A percentile compares a stretch with the other conserved stretches of the same genome.
Evolutionary conservation across 257 asterid species (phyloP).

Genomic region (Misopates orontium): DNA sequence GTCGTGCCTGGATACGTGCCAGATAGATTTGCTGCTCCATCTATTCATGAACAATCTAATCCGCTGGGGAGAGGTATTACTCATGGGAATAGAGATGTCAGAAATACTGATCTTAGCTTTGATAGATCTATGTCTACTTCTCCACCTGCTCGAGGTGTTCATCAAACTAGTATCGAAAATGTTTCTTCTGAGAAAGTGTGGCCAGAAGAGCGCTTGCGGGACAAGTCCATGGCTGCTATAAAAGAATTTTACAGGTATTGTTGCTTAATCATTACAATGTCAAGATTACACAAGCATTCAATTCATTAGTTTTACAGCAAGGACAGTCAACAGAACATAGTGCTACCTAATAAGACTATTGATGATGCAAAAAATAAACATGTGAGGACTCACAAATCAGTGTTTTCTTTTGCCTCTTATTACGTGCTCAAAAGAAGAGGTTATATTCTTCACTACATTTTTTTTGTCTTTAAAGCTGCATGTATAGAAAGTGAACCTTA

Average conservation of each 20-base stretch:
- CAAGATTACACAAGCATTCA: no score
- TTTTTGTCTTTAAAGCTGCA: no score
- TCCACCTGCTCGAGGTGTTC: slow-evolving; percentile 46
- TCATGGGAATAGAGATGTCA: slow-evolving; percentile 38
- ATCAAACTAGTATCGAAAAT: slow-evolving; percentile 33
- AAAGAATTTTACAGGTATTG: slow-evolving; percentile 83
- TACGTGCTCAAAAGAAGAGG: no score
- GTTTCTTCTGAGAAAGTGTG: slow-evolving; percentile 50
- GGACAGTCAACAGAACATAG: no score
- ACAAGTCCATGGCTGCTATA: slow-evolving; percentile 70
- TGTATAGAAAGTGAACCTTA: no score
- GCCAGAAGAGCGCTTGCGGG: slow-evolving; percentile 59
- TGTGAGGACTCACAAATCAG: no score
- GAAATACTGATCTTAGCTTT: slow-evolving; percentile 34
- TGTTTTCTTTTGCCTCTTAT: no score
- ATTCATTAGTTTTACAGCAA: no score
- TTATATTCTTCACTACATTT: no score
- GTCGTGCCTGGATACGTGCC: slow-evolving; percentile 46
- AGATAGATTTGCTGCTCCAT: slow-evolving; percentile 50
- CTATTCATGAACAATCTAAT: slow-evolving; percentile 48
- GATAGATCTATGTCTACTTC: slow-evolving; percentile 37
- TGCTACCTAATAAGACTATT: no score
- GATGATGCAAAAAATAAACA: no score
- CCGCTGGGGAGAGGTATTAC: slow-evolving; percentile 37
- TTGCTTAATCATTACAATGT: background rate